Evolutionary conservation across 495 filamentous ascomycete genomes (phyloP), one percentile per base, ranked within the genome.

Genomic region (Elasticomyces elasticus): DNA sequence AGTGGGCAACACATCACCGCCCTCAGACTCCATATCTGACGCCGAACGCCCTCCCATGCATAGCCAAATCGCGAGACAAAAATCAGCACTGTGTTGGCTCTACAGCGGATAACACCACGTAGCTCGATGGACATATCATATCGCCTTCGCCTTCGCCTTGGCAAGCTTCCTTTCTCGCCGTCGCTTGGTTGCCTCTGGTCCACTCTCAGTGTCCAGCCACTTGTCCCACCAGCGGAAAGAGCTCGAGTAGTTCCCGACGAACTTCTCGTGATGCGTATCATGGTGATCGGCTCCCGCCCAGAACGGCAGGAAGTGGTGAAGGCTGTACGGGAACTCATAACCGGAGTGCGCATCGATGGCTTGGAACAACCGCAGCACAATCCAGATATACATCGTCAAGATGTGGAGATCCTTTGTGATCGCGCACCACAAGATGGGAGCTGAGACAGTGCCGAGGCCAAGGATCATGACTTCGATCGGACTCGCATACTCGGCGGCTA

Each of bases 211-310:
- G 69, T 96, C 89, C 51, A 96, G 78, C 57, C 85, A 59, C 67
- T 85, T 92, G 70, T 98, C 92, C 92, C 94, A 97, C 94, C 94
- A 98, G 64, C 94, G 80, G 80, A 98, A 98, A 74, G 87, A 94
- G 67, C 89, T 95, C 23, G 91, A 77, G 68, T 95, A 98, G 74
- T 98, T 98, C 50, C 92, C 92, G 62, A 97, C 87, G 76, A 98
- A 98, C 56, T 84, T 81, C 75, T 98, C 92, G 70, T 98, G 92
- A 70, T 98, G 92, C 25, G 87, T 74, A 66, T 98, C 92, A 71
- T 98, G 92, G 72, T 96, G 90, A 55, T 94, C 83, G 30, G 92
- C 92, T 59, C 92, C 92, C 54, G 91, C 92, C 94, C 94, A 98
- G 79, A 97, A 94, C 13, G 92, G 92, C 17, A 98, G 71, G 74